Evolutionary conservation across 495 filamentous ascomycete species (phyloP).

Genomic region (Penicillium flavigenum): DNA sequence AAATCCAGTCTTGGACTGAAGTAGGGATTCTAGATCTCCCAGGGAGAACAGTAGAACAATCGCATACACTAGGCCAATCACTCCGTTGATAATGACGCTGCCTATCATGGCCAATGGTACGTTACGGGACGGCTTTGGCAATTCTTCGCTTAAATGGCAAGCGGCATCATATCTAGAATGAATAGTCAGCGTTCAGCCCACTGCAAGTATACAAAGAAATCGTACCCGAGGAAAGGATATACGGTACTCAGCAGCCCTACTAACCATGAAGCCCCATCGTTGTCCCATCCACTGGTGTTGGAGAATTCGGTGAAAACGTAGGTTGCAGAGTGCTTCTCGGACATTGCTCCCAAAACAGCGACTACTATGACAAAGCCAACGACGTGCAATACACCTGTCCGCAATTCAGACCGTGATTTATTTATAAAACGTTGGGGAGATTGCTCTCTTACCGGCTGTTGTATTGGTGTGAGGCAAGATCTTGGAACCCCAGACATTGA

Average conservation of each 20-base stretch:
- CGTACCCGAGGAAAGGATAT: conserved; percentile 26
- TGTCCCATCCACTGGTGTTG: conserved; percentile 27
- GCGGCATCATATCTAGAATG: conserved; percentile 28
- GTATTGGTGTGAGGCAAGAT: conserved; percentile 28
- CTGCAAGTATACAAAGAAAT: neutral
- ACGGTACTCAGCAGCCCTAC: conserved; percentile 27
- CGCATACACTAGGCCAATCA: conserved; percentile 42
- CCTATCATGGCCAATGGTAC: conserved; percentile 46
- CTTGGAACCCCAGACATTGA: conserved; percentile 27
- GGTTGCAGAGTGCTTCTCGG: conserved; percentile 18
- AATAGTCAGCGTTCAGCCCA: neutral
- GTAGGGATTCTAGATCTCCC: conserved; percentile 33
- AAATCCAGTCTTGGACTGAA: conserved; percentile 36
- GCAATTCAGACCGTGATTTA: neutral
- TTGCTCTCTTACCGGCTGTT: conserved; percentile 16
- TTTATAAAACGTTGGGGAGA: too few species aligned
- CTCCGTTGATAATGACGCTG: conserved; percentile 44
- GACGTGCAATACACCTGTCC: conserved; percentile 22
- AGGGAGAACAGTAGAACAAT: conserved; percentile 47
- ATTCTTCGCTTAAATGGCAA: conserved; percentile 36
- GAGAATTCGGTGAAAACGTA: conserved; percentile 27
- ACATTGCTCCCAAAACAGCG: conserved; percentile 21
- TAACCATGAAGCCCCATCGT: conserved; percentile 27
- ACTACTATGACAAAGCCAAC: conserved; percentile 22
- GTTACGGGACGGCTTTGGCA: conserved; percentile 29